Base-by-base conservation (phyloP, 768 basidiomycete species). In the Pleurotus cornucopiae region DNA sequence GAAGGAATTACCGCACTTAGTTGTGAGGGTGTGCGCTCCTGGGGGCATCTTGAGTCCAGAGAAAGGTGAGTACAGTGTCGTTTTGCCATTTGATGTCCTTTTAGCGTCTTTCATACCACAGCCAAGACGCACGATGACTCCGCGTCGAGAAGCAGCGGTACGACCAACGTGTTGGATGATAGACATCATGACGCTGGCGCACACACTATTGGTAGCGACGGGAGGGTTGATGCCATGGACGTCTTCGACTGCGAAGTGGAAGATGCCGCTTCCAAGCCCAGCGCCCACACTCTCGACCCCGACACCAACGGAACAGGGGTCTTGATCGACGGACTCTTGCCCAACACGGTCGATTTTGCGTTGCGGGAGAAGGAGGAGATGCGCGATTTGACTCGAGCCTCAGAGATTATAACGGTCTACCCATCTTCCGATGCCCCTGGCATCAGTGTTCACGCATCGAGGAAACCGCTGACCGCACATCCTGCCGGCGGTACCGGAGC, bases 361-460 rank as follows among this genome's bases (percentile, higher is more conserved):
- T 80, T 84, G 64, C 78, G 91, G 34, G 93, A 96, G 72, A 83
- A 83, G 69, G 89, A 91, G 58, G 94, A 95, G 74, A 95, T 94
- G 91, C 76, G 88, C 11, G 88, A 90, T 64, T 73, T 95, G 54
- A 96, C 94, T 0, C 79, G 83, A 57, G 89, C 91, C 5, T 86
- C 82, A 18, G 89, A 91, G 72, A 92, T 95, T 53, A 73, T 88
- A 60, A 77, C 77, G 40, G 61, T 83, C 0, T 71, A 72, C 43
- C 72, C 51, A 9, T 5, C 18, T 6, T 16, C 23, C 39, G 13
- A 20, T 2, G 20, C 18, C 14, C 20, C 7, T 41, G 51, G 7
- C 70, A 5, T 18, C 11, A 11, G n/a, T 16, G 41, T 44, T 6
- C 11, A 44, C 41, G n/a, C 20, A 7, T n/a, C n/a, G 41, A 44